phyloP scores from a whole-genome alignment of 1,284 basidiomycete species.

The Ustilago esculenta region DNA sequence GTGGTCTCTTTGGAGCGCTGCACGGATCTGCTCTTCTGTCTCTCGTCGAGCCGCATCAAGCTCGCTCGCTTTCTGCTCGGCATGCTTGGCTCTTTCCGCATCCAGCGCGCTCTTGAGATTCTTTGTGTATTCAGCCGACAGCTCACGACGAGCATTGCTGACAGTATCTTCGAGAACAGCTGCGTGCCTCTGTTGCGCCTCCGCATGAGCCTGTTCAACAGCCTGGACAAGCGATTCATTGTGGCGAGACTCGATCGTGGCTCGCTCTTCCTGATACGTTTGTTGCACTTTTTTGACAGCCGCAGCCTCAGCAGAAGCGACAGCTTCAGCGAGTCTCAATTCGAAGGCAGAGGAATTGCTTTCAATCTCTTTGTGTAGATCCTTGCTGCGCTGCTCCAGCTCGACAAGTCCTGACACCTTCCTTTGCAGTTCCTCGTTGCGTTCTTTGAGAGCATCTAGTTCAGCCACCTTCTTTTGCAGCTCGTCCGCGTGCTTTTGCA shows the following conservation, averaged over 20 bases:
- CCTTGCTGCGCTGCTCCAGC: constrained; percentile 10
- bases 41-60: constrained; percentile 27
- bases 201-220: constrained; percentile 17
- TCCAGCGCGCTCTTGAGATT: constrained; percentile 26
- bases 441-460: constrained; percentile 3
- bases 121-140: constrained; percentile 29
- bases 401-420: constrained; percentile 2
- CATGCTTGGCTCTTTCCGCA: constrained; percentile 25
- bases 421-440: constrained; percentile 22
- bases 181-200: constrained; percentile 35
- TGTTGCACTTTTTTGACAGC: constrained; percentile 24
- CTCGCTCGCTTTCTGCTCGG: constrained; percentile 19
- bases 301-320: constrained; percentile 44
- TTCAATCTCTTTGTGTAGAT: constrained; percentile 20
- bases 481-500: constrained; percentile 1
- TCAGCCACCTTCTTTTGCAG: constrained; percentile 18
- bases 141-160: constrained; percentile 30
- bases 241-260: constrained; percentile 8
- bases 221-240: constrained; percentile 20
- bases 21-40: constrained; percentile 31
- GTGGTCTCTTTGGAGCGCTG: constrained; percentile 21
- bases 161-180: constrained; percentile 38
- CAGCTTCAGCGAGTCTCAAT: constrained; percentile 34
- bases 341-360: constrained; percentile 21
- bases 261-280: constrained; percentile 11